Evolutionary conservation across 2,329 filamentous ascomycete genomes (phyloP).

Genomic region (Aspergillus fumigatus): DNA sequence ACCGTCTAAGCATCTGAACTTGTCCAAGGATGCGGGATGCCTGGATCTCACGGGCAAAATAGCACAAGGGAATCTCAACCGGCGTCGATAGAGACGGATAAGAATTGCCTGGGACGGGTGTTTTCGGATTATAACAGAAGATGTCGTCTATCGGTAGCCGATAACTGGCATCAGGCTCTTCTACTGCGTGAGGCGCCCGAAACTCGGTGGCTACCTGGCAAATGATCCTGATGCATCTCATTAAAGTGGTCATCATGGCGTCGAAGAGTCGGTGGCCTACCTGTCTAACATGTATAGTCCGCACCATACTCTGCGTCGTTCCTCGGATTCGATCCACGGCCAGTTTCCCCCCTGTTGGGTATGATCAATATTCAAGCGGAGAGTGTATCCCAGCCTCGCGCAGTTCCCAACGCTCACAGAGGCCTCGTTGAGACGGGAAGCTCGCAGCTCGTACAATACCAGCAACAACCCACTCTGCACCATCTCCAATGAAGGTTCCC

Average conservation of each 20-base stretch:
- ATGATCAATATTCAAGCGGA: slow-evolving; percentile 2
- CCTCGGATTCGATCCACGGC: neutral
- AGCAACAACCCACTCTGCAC: slow-evolving; percentile 4
- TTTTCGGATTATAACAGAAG: neutral
- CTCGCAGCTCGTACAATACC: slow-evolving; percentile 1
- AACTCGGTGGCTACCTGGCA: slow-evolving; percentile 1
- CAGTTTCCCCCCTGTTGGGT: neutral
- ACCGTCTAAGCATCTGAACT: neutral
- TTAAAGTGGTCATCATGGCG: no score
- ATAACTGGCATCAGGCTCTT: neutral
- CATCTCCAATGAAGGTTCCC: neutral
- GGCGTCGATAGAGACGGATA: neutral
- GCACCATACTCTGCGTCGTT: slow-evolving; percentile 6
- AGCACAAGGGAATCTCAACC: slow-evolving; percentile 1
- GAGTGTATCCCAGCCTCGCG: slow-evolving; percentile 1
- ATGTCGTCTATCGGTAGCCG: slow-evolving; percentile 2
- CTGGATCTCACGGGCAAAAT: slow-evolving; percentile 6
- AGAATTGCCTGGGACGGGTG: neutral
- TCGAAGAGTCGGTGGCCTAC: neutral
- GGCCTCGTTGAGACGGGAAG: neutral
- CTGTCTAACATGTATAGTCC: slow-evolving; percentile 8
- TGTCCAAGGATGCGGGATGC: neutral
- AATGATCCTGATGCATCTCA: neutral
- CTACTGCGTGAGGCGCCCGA: slow-evolving; percentile 1
- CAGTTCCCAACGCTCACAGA: slow-evolving; percentile 3